Conservation (phyloP, 306 rosid species). For the Citrullus colocynthis region DNA sequence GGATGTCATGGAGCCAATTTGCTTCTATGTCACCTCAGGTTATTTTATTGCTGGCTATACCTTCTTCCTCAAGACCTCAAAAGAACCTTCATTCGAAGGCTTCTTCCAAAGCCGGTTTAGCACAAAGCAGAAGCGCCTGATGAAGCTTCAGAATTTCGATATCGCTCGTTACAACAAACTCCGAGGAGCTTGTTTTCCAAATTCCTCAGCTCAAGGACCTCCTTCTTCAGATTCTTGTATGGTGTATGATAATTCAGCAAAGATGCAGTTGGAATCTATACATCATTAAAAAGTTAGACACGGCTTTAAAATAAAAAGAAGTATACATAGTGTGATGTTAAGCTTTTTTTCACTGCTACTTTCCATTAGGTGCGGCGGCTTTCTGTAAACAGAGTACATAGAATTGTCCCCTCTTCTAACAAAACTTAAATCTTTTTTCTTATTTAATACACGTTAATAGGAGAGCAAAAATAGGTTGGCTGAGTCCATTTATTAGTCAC, state of each 20-base stretch:
- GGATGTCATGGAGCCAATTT: constrained; percentile 72
- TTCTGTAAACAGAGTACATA: neutral
- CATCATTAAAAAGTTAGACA: neutral
- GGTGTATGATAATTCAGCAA: neutral
- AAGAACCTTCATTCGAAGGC: constrained; percentile 44
- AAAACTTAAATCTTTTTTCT: neutral
- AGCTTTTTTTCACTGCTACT: neutral
- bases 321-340: neutral
- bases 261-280: neutral
- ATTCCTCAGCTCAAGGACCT: neutral
- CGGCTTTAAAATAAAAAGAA: neutral
- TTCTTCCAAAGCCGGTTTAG: constrained; percentile 36
- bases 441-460: neutral
- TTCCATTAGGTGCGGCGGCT: constrained; percentile 3
- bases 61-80: constrained; percentile 44
- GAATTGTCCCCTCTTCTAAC: neutral
- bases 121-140: constrained; percentile 44
- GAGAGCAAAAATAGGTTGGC: neutral
- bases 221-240: neutral
- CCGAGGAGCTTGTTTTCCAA: constrained; percentile 9
- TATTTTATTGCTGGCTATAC: constrained; percentile 42
- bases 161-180: constrained; percentile 32
- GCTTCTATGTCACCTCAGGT: constrained; percentile 42
- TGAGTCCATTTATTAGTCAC: neutral
- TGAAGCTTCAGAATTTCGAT: constrained; percentile 42